These are phyloP conservation scores for Colletotrichum acutatum DNA, from an alignment of 2,329 filamentous ascomycete genomes.

Conservation along the genomic window DNA sequence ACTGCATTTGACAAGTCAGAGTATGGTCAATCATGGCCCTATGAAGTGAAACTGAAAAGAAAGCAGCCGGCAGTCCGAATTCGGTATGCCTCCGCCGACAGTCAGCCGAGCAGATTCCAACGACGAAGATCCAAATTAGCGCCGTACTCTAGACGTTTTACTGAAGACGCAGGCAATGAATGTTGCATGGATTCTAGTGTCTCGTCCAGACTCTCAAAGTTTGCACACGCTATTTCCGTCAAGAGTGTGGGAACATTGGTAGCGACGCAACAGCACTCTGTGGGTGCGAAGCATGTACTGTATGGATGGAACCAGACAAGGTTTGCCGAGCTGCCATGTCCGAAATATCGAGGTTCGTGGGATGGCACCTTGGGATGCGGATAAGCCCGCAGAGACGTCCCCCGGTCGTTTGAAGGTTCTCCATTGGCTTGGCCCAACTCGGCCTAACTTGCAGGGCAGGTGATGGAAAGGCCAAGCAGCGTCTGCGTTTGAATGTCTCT, in stretches of 20 bases:
- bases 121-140: background rate
- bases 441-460: background rate
- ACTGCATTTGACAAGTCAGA: background rate
- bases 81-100: constrained; percentile 3
- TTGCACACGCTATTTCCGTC: background rate
- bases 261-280: background rate
- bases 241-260: background rate
- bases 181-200: background rate
- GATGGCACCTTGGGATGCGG: background rate
- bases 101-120: constrained; percentile 16
- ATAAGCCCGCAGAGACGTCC: background rate
- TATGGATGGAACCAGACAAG: background rate
- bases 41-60: constrained; percentile 24
- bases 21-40: background rate
- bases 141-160: background rate
- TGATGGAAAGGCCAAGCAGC: background rate
- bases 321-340: constrained; percentile 1
- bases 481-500: background rate
- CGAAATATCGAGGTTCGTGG: constrained; percentile 11
- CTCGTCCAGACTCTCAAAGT: background rate
- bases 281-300: background rate
- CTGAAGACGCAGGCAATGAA: background rate
- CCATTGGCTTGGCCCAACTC: background rate
- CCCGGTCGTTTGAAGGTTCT: background rate
- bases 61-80: constrained; percentile 12